Evolutionary conservation across 257 asterid species (phyloP).

Genomic region (Eucommia ulmoides): DNA sequence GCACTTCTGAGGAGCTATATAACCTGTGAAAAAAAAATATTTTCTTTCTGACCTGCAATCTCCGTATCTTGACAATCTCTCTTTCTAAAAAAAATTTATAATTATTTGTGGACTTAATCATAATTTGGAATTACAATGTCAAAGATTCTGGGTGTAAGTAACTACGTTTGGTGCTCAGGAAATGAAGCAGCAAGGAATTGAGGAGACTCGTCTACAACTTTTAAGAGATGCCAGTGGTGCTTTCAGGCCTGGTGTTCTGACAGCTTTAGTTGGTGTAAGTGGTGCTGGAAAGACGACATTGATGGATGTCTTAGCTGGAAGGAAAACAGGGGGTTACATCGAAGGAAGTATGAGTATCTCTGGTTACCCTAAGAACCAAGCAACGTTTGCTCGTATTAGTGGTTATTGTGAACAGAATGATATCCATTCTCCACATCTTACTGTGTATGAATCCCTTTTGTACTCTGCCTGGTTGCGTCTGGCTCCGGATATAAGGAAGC

Average conservation of each 20-base stretch:
- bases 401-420: conserved; percentile 4
- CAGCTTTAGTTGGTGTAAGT: conserved; percentile 1
- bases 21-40: too few relatives aligned
- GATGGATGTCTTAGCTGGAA: conserved; percentile 4
- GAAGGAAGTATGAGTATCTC: not conserved
- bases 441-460: not conserved
- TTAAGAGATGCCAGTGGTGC: conserved; percentile 2
- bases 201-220: not conserved
- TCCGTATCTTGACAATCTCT: not conserved
- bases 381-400: conserved; percentile 1
- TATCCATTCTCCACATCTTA: conserved; percentile 1
- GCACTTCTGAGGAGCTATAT: not conserved
- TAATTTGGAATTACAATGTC: not conserved
- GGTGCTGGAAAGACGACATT: conserved; percentile 3
- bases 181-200: not conserved
- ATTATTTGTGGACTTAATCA: not conserved
- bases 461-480: conserved; percentile 3
- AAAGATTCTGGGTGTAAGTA: not conserved
- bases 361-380: conserved; percentile 2
- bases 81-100: too few relatives aligned
- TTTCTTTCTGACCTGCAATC: too few relatives aligned
- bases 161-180: not conserved
- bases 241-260: conserved; percentile 2
- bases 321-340: not conserved
- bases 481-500: conserved; percentile 1